phyloP scores from a whole-genome alignment of 352 stramenopile genomes.

The Globisporangium solare region DNA sequence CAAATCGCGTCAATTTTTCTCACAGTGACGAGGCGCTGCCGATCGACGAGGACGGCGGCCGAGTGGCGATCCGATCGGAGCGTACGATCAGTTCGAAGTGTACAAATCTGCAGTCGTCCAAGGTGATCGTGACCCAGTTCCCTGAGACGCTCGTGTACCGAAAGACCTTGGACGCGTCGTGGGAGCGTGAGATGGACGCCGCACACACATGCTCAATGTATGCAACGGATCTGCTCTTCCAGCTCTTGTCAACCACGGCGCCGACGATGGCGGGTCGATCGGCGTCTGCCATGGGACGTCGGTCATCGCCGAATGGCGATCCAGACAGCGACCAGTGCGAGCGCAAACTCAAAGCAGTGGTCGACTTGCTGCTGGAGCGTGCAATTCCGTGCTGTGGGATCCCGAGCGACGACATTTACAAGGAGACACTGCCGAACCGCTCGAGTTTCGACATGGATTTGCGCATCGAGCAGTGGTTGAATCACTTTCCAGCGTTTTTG shows the following conservation, averaged over 20 bases:
- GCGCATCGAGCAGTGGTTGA: slow-evolving; percentile 79
- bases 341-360: slow-evolving; percentile 43
- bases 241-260: slow-evolving; percentile 29
- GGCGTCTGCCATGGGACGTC: slow-evolving; percentile 3
- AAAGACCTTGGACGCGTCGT: slow-evolving; percentile 68
- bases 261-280: slow-evolving; percentile 10
- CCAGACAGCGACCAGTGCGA: slow-evolving; percentile 21
- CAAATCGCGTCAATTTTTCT: slow-evolving; percentile 26
- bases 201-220: slow-evolving; percentile 53
- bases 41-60: slow-evolving; percentile 23
- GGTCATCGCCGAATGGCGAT: not conserved
- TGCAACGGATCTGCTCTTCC: slow-evolving; percentile 43
- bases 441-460: slow-evolving; percentile 80
- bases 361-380: slow-evolving; percentile 71
- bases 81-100: slow-evolving; percentile 81
- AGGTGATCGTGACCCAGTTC: slow-evolving; percentile 58
- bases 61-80: slow-evolving; percentile 58
- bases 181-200: slow-evolving; percentile 64
- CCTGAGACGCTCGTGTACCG: slow-evolving; percentile 54
- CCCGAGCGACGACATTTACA: slow-evolving; percentile 75
- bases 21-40: not conserved
- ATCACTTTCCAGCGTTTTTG: slow-evolving; percentile 75
- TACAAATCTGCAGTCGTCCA: slow-evolving; percentile 71
- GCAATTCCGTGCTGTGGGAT: slow-evolving; percentile 74
- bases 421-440: slow-evolving; percentile 76